phyloP scores from a whole-genome alignment of 1,139 yeast species.

The Petasospora rhodanensis region DNA sequence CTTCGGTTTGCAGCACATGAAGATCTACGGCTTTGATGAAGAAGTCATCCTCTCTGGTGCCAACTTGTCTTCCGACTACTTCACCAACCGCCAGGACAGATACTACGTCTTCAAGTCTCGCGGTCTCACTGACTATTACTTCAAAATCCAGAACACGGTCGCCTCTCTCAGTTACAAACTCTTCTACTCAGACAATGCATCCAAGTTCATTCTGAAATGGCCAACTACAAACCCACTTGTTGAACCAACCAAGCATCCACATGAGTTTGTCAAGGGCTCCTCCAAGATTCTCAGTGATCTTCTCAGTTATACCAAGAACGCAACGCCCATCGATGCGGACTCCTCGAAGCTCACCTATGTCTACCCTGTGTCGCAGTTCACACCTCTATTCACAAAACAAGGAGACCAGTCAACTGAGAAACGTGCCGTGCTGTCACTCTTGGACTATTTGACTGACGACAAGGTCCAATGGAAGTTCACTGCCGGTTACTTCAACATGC shows the following conservation, averaged over 20 bases:
- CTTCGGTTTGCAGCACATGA: conserved; percentile 94
- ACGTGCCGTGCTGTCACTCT: conserved; percentile 56
- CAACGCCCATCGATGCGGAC: conserved; percentile 22
- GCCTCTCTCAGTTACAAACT: conserved; percentile 67
- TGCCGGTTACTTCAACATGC: conserved; percentile 94
- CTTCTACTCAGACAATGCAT: conserved; percentile 38
- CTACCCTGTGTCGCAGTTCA: conserved; percentile 87
- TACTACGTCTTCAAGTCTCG: conserved; percentile 67
- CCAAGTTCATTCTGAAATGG: conserved; percentile 66
- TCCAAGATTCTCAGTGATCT: conserved; percentile 55
- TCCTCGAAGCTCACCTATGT: conserved; percentile 56
- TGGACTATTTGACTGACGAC: conserved; percentile 54
- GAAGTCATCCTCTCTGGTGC: conserved; percentile 91
- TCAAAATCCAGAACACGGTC: conserved; percentile 60
- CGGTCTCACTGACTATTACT: conserved; percentile 67
- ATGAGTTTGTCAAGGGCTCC: conserved; percentile 55
- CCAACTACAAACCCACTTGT: conserved; percentile 66
- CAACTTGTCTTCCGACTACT: conserved; percentile 83
- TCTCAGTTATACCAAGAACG: conserved; percentile 33
- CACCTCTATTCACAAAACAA: conserved; percentile 58
- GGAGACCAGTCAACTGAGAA: conserved; percentile 76
- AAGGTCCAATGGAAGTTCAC: conserved; percentile 79
- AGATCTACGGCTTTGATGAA: conserved; percentile 89
- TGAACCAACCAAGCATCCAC: conserved; percentile 63
- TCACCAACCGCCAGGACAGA: conserved; percentile 94